A percentile compares a stretch with the other conserved stretches of the same genome.
phyloP scores from a whole-genome alignment of 192 early-diverging fungal species.

The Linnemannia zychae region DNA sequence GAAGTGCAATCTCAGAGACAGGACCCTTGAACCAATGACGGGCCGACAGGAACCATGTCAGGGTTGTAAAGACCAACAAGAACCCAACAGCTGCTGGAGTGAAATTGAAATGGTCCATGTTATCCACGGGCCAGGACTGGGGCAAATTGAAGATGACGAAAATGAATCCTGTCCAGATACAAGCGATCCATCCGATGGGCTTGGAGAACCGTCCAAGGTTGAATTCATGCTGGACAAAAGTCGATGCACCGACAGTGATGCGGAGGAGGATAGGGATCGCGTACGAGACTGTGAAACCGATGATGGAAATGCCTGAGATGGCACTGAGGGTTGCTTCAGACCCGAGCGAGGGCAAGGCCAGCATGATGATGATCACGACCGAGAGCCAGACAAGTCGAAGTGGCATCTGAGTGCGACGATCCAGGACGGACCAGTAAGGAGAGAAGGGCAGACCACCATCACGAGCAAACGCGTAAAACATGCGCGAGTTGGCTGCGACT shows the following conservation, averaged over 20 bases:
- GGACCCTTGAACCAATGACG: conserved; percentile 50
- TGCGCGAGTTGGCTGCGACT: conserved; percentile 59
- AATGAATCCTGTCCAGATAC: conserved; percentile 60
- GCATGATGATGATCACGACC: conserved; percentile 45
- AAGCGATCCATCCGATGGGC: conserved; percentile 52
- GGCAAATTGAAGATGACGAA: conserved; percentile 61
- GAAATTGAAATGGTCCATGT: conserved; percentile 48
- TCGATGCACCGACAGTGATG: conserved; percentile 48
- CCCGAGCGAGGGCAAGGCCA: conserved; percentile 57
- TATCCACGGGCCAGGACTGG: conserved; percentile 52
- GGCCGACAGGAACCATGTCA: conserved; percentile 46
- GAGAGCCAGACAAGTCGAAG: conserved; percentile 56
- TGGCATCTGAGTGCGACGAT: conserved; percentile 56
- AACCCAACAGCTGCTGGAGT: conserved; percentile 50
- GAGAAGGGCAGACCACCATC: conserved; percentile 63
- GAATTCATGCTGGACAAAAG: conserved; percentile 58
- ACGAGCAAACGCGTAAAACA: conserved; percentile 66
- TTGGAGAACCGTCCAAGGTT: conserved; percentile 57
- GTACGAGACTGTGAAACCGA: conserved; percentile 57
- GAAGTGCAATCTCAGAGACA: conserved; percentile 36
- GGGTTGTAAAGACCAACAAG: conserved; percentile 40
- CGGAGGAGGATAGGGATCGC: conserved; percentile 57
- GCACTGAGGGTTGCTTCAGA: conserved; percentile 56
- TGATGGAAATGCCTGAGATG: conserved; percentile 58
- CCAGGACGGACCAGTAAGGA: conserved; percentile 42